Conservation (phyloP, 345 rosid species). For the Populus deltoides region DNA sequence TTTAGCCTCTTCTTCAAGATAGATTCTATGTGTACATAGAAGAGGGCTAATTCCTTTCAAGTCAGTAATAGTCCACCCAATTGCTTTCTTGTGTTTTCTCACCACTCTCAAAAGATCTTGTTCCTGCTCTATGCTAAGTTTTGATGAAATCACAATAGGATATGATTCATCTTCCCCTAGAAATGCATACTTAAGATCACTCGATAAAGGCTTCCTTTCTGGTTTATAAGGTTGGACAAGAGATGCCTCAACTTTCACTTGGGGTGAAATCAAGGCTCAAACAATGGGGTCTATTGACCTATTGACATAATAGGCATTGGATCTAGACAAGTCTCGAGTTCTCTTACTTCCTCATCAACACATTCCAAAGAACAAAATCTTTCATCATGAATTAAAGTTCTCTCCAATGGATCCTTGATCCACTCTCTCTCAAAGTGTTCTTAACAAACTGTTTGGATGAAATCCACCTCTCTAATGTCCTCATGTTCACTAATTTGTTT, state of each 20-base stretch:
- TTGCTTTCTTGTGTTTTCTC: too few relatives aligned
- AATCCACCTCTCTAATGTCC: too few relatives aligned
- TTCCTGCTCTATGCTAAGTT: too few relatives aligned
- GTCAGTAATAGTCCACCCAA: too few relatives aligned
- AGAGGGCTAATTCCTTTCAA: too few relatives aligned
- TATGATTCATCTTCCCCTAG: not conserved
- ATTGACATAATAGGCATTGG: not conserved
- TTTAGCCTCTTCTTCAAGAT: too few relatives aligned
- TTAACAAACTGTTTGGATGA: too few relatives aligned
- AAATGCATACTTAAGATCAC: not conserved
- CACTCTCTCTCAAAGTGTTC: not conserved
- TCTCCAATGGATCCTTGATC: not conserved
- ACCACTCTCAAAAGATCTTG: too few relatives aligned
- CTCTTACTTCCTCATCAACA: not conserved
- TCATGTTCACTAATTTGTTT: too few relatives aligned
- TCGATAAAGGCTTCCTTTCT: not conserved
- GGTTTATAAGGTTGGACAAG: not conserved
- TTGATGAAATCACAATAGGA: not conserved
- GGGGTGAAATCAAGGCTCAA: not conserved
- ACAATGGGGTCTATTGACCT: not conserved
- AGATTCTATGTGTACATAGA: too few relatives aligned
- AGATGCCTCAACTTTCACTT: not conserved
- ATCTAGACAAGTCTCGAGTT: not conserved
- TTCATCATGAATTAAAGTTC: not conserved
- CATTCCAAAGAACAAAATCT: not conserved